A percentile compares a stretch with the other conserved stretches of the same genome.
phyloP scores from a whole-genome alignment of 495 filamentous ascomycete genomes.

The Neurospora sp. region DNA sequence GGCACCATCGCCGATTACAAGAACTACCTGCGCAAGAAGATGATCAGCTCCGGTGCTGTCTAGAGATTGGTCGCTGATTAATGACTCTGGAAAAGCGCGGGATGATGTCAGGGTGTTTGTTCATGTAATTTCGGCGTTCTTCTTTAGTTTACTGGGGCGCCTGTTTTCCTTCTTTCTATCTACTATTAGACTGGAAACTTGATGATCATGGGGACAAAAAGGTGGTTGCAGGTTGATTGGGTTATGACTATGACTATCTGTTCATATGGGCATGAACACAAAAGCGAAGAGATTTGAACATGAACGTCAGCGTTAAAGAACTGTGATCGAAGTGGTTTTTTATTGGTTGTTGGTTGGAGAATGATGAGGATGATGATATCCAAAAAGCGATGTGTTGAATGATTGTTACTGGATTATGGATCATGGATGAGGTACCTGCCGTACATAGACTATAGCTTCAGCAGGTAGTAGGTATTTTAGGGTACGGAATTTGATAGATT shows the following conservation, averaged over 20 bases:
- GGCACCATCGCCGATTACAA: conserved; percentile 91
- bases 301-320: background rate
- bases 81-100: background rate
- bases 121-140: background rate
- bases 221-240: background rate
- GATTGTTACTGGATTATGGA: background rate
- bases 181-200: background rate
- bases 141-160: background rate
- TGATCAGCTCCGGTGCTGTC: conserved; percentile 56
- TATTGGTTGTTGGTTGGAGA: background rate
- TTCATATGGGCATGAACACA: background rate
- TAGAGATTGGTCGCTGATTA: background rate
- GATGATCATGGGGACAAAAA: background rate
- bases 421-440: background rate
- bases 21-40: conserved; percentile 97
- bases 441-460: background rate
- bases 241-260: background rate
- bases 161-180: background rate
- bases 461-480: background rate
- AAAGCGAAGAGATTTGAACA: background rate
- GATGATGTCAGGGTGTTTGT: background rate
- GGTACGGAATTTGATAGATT: background rate
- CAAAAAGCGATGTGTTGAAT: background rate
- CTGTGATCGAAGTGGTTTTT: background rate
- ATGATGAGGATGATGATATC: background rate